Evolutionary conservation across 1,284 basidiomycete species (phyloP).

Genomic region (Wallemia ichthyophaga): DNA sequence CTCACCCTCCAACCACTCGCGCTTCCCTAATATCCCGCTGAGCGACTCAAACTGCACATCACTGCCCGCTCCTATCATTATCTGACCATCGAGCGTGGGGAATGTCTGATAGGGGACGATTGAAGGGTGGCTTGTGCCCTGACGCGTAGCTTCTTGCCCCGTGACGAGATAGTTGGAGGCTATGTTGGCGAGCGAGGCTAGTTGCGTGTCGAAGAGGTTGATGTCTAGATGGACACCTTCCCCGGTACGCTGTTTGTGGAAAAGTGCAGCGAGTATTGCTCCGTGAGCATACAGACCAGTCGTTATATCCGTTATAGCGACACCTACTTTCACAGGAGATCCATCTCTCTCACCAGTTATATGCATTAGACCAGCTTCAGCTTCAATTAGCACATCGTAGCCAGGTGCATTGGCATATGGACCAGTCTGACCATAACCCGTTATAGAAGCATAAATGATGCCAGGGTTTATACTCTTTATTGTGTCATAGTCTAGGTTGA

Average conservation of each 20-base stretch:
- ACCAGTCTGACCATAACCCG: constrained; percentile 79
- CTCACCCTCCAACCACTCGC: constrained; percentile 27
- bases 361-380: constrained; percentile 39
- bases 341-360: constrained; percentile 59
- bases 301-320: constrained; percentile 67
- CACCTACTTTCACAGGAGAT: constrained; percentile 64
- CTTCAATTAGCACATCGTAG: constrained; percentile 72
- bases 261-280: constrained; percentile 63
- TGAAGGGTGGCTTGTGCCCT: constrained; percentile 57
- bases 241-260: constrained; percentile 54
- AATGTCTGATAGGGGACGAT: constrained; percentile 81
- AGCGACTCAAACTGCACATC: constrained; percentile 44
- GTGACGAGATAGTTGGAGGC: constrained; percentile 76
- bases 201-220: constrained; percentile 58
- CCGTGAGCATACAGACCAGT: constrained; percentile 46
- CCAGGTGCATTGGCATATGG: constrained; percentile 55
- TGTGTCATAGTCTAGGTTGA: constrained; percentile 64
- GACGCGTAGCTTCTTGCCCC: constrained; percentile 51
- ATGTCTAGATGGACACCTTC: constrained; percentile 71
- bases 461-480: constrained; percentile 46
- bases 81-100: constrained; percentile 53
- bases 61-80: constrained; percentile 85
- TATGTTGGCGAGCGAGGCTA: constrained; percentile 74
- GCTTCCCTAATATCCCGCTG: constrained; percentile 26
- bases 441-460: constrained; percentile 61